Evolutionary conservation across 257 asterid genomes (phyloP), one percentile per base, ranked within the genome.

Genomic region (Perilla frutescens): DNA sequence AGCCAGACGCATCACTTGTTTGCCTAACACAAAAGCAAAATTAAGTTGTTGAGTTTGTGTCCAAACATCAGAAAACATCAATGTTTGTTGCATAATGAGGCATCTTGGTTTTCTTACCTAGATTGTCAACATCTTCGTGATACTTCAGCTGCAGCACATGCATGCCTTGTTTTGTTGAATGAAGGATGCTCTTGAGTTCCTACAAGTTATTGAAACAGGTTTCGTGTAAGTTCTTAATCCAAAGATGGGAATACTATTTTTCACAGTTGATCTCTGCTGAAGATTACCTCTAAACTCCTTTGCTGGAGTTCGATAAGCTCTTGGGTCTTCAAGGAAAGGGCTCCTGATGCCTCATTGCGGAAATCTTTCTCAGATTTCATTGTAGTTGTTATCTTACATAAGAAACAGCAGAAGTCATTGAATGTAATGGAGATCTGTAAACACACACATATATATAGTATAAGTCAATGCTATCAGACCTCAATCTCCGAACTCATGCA

Each of bases 111-210:
- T 34, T 34, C 4, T 40, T 81, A 90, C 97, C 91, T 65, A 93
- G 83, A 78, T 61, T 80, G 74, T 62, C 69, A 53, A 88, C 87
- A 79, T 91, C 98, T 77, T 91, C 97, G 29, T 76, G 85, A 82
- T 88, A 78, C 80, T 84, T 84, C 68, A 76, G 79, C 75, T 79
- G 92, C 77, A 93, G 82, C 64, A 61, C 60, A 56, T 83, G 79
- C 84, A 91, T 56, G 68, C 90, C 96, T 53, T 78, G 76, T 85
- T 84, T 91, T 60, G 96, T 82, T 50, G 90, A 79, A 54, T 87
- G 65, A 74, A 91, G 83, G 62, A 81, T 79, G 41, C 37, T 68
- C 84, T 85, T 91, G 77, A 93, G 72, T 66, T 81, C 89, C 97
- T 93, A 53, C 54, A 66, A 60, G 39, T 6, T 41, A 14, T 77